phyloP scores from a whole-genome alignment of 257 asterid species.

The Verbascum thapsus region DNA sequence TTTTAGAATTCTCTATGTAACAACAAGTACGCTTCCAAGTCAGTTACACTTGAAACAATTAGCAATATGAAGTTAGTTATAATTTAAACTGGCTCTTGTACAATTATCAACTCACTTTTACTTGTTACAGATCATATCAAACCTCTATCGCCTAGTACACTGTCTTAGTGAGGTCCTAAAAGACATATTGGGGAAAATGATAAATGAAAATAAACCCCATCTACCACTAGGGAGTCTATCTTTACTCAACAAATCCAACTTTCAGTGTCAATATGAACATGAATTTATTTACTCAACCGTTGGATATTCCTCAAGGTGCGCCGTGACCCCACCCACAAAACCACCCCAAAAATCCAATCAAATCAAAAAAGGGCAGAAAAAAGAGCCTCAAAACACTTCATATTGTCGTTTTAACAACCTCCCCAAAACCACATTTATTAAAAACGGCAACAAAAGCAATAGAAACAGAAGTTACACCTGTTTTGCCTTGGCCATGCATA shows the following conservation, averaged over 20 bases:
- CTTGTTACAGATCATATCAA: constrained; percentile 16
- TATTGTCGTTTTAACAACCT: not conserved
- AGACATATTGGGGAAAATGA: not conserved
- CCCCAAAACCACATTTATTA: not conserved
- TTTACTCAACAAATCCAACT: not conserved
- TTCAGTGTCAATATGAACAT: not conserved
- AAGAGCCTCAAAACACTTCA: not conserved
- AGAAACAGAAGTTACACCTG: too few species aligned
- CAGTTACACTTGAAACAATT: not conserved
- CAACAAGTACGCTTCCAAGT: not conserved
- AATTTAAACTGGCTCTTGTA: not conserved
- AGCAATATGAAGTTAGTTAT: not conserved
- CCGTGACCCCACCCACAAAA: not conserved
- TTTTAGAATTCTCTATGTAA: not conserved
- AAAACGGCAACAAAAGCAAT: not conserved
- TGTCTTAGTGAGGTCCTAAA: not conserved
- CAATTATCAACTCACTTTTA: not conserved
- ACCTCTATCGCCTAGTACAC: not conserved
- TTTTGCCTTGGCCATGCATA: too few species aligned
- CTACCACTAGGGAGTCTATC: not conserved
- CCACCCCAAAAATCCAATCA: not conserved
- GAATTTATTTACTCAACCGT: not conserved
- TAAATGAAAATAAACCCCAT: constrained; percentile 2
- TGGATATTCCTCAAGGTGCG: too few species aligned
- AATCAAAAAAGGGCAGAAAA: too few species aligned